Evolutionary conservation across 2,329 filamentous ascomycete species (phyloP).

Genomic region (Penicillium sp.): DNA sequence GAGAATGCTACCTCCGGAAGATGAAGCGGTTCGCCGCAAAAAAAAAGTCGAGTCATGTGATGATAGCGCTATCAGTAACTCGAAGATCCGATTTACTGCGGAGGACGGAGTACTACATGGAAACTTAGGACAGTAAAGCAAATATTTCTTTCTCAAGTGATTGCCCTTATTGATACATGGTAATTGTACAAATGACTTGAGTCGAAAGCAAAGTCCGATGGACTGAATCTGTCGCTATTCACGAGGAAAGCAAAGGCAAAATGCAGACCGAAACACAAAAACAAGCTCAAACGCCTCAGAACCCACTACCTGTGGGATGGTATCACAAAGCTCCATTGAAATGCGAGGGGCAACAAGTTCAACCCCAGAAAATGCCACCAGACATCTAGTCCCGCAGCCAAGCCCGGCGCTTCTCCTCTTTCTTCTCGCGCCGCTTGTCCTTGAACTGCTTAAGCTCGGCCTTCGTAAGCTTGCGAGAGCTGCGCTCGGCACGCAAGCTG

Average conservation of each 20-base stretch:
- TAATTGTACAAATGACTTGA: slow-evolving; percentile 12
- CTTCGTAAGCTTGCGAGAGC: slow-evolving; percentile 80
- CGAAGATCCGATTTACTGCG: neutral
- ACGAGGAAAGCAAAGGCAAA: slow-evolving; percentile 5
- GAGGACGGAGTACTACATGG: neutral
- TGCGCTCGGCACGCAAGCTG: slow-evolving; percentile 87
- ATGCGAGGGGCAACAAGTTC: slow-evolving; percentile 12
- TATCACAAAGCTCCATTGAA: slow-evolving; percentile 18
- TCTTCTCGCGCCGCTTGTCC: slow-evolving; percentile 83
- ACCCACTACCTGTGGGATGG: slow-evolving; percentile 17
- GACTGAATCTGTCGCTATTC: slow-evolving; percentile 15
- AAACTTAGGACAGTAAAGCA: neutral
- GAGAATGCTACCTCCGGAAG: slow-evolving; percentile 10
- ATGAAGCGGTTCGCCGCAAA: slow-evolving; percentile 15
- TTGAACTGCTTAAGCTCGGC: slow-evolving; percentile 88
- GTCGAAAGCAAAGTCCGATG: neutral
- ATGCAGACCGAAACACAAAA: slow-evolving; percentile 8
- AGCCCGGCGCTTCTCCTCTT: slow-evolving; percentile 90
- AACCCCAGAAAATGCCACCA: slow-evolving; percentile 1
- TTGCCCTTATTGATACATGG: slow-evolving; percentile 10
- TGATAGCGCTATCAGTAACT: slow-evolving; percentile 11
- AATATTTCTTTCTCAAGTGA: neutral
- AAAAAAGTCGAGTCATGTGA: slow-evolving; percentile 29
- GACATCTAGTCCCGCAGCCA: slow-evolving; percentile 76
- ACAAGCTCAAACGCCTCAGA: slow-evolving; percentile 21